Base-by-base conservation (phyloP, 1,284 basidiomycete genomes). In the Marasmius fiardii region DNA sequence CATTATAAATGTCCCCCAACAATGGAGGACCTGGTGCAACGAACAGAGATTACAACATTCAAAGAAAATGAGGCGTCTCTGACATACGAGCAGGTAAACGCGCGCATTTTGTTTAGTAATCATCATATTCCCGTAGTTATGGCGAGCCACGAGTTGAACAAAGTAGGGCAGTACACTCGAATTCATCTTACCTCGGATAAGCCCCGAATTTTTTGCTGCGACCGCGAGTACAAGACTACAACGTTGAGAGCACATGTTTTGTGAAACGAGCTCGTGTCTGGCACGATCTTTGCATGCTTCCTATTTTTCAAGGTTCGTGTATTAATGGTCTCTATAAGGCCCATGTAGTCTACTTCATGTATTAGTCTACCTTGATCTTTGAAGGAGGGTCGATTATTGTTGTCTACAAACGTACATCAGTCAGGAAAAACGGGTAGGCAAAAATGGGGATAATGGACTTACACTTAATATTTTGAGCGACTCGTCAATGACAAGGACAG, bases 401-500 rank as follows among this genome's bases (percentile, higher is more conserved):
- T 44, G 73, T 68, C 78, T 81, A 57, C 33, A 44, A 47, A 53
- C n/a, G 33, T 45, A 8, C 4, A 11, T 43, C 18, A 35, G 26
- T 58, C 41, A 59, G 20, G 39, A 2, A 16, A 41, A 41, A n/a
- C 14, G 16, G 16, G n/a, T 18, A 18, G 14, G 20, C n/a, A 54
- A 39, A 28, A 55, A 52, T 31, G 20, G 43, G 23, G 49, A 50
- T 18, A 31, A n/a, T n/a, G n/a, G n/a, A n/a, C 79, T 76, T 71
- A 92, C 89, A 63, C 90, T 83, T 60, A 93, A 71, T 63, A 89
- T 89, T 71, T 98, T 98, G 68, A 98, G 79, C 28, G 90, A 70
- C 72, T 99, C 97, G 70, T 99, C 96, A 54, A 98, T 89, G 51
- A 90, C 54, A 50, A 99, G 70, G 48, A 99, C 95, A 4, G 96